Evolutionary conservation across 163 green algal species (phyloP), one percentile per base, ranked within the genome.

Genomic region (Volvox carteri): DNA sequence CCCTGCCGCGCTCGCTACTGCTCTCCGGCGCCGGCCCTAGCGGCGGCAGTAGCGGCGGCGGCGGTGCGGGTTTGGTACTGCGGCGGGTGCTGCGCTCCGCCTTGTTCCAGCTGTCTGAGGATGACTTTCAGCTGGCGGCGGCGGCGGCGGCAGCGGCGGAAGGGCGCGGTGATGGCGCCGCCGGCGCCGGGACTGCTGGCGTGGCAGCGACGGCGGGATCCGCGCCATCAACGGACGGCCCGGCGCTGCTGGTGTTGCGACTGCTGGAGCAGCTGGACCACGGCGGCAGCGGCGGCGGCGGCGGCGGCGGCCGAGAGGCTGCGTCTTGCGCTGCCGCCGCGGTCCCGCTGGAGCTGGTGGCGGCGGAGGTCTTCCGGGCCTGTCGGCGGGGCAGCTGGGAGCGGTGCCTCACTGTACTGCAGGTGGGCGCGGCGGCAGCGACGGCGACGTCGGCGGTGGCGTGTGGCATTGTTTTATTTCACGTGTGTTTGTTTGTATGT

Each of bases 271-370:
- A 62, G 16, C 30, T 75, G 12, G 60, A 86, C 7, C 28, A 39
- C 9, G 50, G 75, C 30, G 75, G 75, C 9, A 33, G 75, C 30
- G 75, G 75, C 75, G 75, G 74, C 56, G 78, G 39, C 19, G 79
- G 79, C 44, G 79, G 79, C 79, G 62, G 79, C 41, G 41, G 56
- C 39, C 58, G 62, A 58, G 62, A 48, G 44, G 79, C 42, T 42
- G 42, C 18, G 33, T 54, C 35, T 18, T 85, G 56, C 77, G 77
- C 54, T 19, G 54, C 77, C 19, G 67, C 62, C 25, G 44, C 81
- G 30, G 81, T 65, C n/a, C 81, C 81, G 19, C 35, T 87, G 81
- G 84, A 89, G 84, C 0, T 89, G 68, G 70, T 79, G 50, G 68
- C 41, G 62, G 84, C 84, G 52, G 84, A 83, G 84, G 12, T 83